These are phyloP conservation scores for Anethum foeniculum DNA, from an alignment of 140 eudicot species.

Conservation along the genomic window DNA sequence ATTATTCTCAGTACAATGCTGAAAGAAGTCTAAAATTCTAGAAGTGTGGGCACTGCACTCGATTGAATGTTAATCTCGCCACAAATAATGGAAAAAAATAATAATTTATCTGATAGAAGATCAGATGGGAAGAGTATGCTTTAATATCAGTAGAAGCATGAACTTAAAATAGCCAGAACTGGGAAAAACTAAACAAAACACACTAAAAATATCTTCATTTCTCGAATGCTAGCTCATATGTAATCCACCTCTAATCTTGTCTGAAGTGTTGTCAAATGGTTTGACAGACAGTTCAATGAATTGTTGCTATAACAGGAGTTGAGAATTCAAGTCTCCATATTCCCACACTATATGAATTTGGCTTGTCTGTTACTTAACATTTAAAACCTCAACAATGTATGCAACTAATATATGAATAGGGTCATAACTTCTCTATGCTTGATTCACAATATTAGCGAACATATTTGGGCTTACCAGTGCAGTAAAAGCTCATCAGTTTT, in stretches of 20 bases:
- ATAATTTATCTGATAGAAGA: background rate
- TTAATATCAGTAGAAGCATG: constrained; percentile 57
- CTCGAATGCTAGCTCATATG: constrained; percentile 53
- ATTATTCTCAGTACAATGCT: background rate
- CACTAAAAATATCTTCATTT: no score
- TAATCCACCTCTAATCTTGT: constrained; percentile 39
- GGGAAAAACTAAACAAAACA: background rate
- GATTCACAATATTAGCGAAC: no score
- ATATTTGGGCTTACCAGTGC: no score
- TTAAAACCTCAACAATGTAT: background rate
- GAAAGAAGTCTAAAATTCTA: no score
- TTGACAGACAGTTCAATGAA: constrained; percentile 81
- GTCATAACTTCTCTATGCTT: no score
- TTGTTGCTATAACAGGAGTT: constrained; percentile 88
- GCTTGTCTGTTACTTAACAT: constrained; percentile 3
- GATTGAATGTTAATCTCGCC: background rate
- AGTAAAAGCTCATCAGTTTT: no score
- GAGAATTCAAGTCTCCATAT: constrained; percentile 99
- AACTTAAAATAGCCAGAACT: constrained; percentile 38
- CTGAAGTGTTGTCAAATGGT: constrained; percentile 99
- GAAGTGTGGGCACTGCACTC: background rate
- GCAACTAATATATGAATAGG: no score
- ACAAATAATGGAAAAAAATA: background rate
- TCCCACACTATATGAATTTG: constrained; percentile 48
- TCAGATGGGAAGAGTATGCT: constrained; percentile 54